Conservation (phyloP, 768 basidiomycete genomes). For the Gyrodon lividus region DNA sequence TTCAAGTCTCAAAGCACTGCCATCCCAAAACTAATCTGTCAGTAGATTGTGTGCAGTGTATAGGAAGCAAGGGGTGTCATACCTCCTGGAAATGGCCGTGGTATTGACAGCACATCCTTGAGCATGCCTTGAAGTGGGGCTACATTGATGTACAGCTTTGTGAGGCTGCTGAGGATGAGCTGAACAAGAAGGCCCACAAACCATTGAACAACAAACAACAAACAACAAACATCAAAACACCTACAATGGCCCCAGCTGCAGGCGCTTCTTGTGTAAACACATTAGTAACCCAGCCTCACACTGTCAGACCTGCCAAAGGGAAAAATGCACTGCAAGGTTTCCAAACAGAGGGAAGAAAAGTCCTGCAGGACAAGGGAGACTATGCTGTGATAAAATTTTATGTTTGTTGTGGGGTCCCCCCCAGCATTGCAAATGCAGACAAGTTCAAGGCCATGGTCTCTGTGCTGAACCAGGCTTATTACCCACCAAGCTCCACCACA, state of each 20-base stretch:
- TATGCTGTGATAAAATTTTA: conserved; percentile 5
- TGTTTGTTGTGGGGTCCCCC: conserved; percentile 13
- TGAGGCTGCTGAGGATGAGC: no score
- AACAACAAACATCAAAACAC: no score
- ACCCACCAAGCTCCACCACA: neutral
- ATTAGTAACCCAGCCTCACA: no score
- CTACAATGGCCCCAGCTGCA: neutral
- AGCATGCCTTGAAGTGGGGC: conserved; percentile 3
- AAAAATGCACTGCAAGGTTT: neutral
- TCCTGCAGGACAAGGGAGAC: neutral
- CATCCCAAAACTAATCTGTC: neutral
- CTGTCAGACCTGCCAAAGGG: no score
- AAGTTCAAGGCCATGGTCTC: conserved; percentile 5
- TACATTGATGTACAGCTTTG: neutral
- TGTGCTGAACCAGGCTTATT: conserved; percentile 2
- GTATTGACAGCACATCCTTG: neutral
- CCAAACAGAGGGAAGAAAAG: neutral
- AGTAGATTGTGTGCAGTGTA: neutral
- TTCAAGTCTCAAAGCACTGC: neutral
- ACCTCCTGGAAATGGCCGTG: neutral
- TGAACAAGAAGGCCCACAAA: no score
- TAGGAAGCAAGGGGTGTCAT: conserved; percentile 1
- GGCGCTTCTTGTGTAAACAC: no score
- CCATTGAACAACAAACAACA: no score
- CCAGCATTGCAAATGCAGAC: neutral